phyloP scores from a whole-genome alignment of 352 stramenopile species.

The Thalassiosira mediterranea region DNA sequence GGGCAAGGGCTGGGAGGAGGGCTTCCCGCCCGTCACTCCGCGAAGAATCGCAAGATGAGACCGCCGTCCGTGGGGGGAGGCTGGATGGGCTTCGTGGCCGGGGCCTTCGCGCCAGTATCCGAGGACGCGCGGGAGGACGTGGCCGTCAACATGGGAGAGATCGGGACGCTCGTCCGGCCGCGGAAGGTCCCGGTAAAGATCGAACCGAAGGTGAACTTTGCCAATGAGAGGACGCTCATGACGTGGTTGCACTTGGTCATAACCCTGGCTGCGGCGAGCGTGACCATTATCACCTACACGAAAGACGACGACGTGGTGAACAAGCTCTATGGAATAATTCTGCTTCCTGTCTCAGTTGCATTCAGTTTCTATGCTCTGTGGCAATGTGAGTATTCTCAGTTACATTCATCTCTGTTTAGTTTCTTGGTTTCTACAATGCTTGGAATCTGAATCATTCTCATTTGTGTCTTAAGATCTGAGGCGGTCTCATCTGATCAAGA shows the following conservation, averaged over 20 bases:
- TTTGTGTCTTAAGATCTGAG: constrained; percentile 22
- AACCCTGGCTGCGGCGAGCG: constrained; percentile 50
- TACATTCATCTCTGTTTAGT: constrained; percentile 11
- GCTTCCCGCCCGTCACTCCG: not conserved
- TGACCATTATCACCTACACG: constrained; percentile 56
- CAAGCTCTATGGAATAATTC: constrained; percentile 56
- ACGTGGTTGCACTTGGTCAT: constrained; percentile 62
- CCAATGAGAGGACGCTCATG: constrained; percentile 77
- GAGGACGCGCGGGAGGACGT: constrained; percentile 1
- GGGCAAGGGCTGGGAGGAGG: not conserved
- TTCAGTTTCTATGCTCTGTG: constrained; percentile 66
- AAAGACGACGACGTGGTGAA: constrained; percentile 23
- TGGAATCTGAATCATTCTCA: not conserved
- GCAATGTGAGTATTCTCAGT: constrained; percentile 50
- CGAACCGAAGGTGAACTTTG: constrained; percentile 81
- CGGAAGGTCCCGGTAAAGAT: constrained; percentile 80
- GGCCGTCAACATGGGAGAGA: constrained; percentile 4
- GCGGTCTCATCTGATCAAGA: constrained; percentile 34
- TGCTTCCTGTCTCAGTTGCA: constrained; percentile 64
- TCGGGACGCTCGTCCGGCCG: constrained; percentile 56
- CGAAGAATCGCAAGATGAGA: constrained; percentile 19
- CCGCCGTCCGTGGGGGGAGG: constrained; percentile 29
- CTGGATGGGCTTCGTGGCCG: constrained; percentile 28
- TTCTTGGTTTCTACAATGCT: not conserved
- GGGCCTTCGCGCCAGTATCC: not conserved